These are phyloP conservation scores for Xylaria sp. DNA, from an alignment of 2,329 filamentous ascomycete species.

Conservation along the genomic window DNA sequence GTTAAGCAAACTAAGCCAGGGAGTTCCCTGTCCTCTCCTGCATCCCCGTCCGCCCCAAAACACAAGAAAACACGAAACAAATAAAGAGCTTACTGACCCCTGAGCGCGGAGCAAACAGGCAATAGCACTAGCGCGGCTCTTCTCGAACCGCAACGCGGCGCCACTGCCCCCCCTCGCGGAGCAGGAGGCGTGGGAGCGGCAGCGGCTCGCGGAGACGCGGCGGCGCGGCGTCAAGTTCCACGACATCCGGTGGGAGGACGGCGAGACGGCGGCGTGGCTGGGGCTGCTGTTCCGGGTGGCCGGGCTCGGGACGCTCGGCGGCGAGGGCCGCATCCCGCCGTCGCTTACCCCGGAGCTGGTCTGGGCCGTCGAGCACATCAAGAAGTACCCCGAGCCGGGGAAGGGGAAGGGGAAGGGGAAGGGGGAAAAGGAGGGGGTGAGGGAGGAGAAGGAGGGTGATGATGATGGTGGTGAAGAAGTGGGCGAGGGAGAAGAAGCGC, in stretches of 20 bases:
- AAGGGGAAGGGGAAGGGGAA: slow-evolving; percentile 7
- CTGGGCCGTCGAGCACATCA: slow-evolving; percentile 52
- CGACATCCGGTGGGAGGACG: slow-evolving; percentile 54
- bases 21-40: too few species aligned
- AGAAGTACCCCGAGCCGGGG: slow-evolving; percentile 47
- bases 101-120: too few species aligned
- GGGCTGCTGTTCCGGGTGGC: slow-evolving; percentile 50
- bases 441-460: background rate
- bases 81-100: too few species aligned
- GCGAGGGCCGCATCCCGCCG: slow-evolving; percentile 51
- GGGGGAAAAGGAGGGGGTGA: slow-evolving; percentile 1
- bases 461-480: background rate
- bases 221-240: slow-evolving; percentile 50
- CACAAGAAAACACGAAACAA: too few species aligned
- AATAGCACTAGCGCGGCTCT: slow-evolving; percentile 55
- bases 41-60: too few species aligned
- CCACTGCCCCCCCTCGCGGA: slow-evolving; percentile 44
- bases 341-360: slow-evolving; percentile 45
- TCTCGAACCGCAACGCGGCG: slow-evolving; percentile 43
- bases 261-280: slow-evolving; percentile 54
- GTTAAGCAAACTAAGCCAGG: too few species aligned
- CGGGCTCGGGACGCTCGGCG: slow-evolving; percentile 50
- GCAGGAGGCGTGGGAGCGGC: slow-evolving; percentile 51
- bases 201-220: slow-evolving; percentile 38
- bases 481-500: background rate